Base-by-base conservation (phyloP, 345 rosid species). In the Clausena lansium region DNA sequence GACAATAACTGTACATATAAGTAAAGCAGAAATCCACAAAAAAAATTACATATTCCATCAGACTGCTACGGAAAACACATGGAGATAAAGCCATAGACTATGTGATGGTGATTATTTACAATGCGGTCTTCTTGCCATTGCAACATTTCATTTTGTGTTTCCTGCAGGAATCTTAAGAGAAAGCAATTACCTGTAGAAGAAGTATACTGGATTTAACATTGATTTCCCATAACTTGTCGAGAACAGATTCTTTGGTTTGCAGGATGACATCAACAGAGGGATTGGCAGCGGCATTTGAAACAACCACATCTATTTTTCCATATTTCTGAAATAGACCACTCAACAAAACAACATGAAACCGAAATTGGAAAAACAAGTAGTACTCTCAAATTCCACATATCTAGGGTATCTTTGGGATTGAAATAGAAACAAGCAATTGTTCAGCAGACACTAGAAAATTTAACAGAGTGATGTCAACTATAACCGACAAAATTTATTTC, bases 221-320 rank as follows among this genome's bases (percentile, higher is more conserved):
- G 66, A 94, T 90, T 58, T 94, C 94, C 98, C 98, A 92, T 15
- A 94, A 84, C 84, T 94, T 94, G 83, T 92, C 97, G 4, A 94
- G 97, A 35, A 90, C 84, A 19, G 89, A 83, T 74, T 85, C 98
- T 83, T 86, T 71, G 66, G 86, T 91, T 22, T 91, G 81, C 86
- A 94, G 79, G 76, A 94, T 89, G 54, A 85, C 55, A 35, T 85
- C 90, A 2, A 85, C 74, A 36, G 97, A 85, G 52, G 97, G 98
- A 84, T 94, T 94, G n/a, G 89, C 89, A 77, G 95, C 98, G 0
- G 97, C 97, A 79, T 94, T 94, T 17, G 92, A 92, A 54, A 94
- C 91, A 30, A 92, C 71, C 9, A 92, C 93, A 78, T 94, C 94
- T 63, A 94, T 89, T 77, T 85, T 94, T 9, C 97, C 93, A 67